Base-by-base conservation (phyloP, 192 early-diverging fungal species). In the Coemansia sp. region DNA sequence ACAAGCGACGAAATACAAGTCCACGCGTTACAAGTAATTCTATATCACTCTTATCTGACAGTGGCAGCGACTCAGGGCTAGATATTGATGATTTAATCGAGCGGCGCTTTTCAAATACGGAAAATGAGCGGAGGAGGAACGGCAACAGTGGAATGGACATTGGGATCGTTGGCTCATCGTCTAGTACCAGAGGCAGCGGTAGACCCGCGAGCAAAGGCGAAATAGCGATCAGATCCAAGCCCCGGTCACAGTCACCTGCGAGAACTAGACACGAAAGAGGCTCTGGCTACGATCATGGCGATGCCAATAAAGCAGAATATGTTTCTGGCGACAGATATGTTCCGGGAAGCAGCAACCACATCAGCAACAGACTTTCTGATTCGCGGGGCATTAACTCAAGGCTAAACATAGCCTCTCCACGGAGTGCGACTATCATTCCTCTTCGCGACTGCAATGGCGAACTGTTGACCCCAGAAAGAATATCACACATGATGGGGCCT, bases 401-500 rank as follows among this genome's bases (percentile, higher is more conserved):
- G 35, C n/a, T 59, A 38, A 38, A 59, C 16, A 5, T 21, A 59
- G 18, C 57, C 30, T 59, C 33, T 18, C 18, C 35, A 6, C 51
- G 62, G 23, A 52, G 23, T 23, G n/a, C 68, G 9, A 41, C 68
- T 24, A 45, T 4, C 18, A 41, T 44, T 10, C 56, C 34, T 44
- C 41, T 68, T 14, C 24, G 14, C 9, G 77, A 80, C 10, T 38
- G 60, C 38, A n/a, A 21, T 0, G 73, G 72, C 11, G 14, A 60
- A 0, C 21, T 15, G 48, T 67, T 81, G 15, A 73, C 66, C 2
- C 12, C 56, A 7, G 69, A 63, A 41, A 60, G 66, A 7, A 44
- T 81, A 18, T 68, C 63, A 1, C 23, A 26, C 9, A 43, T 81
- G 24, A n/a, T 73, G 16, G 67, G 71, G 2, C 78, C 78, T 18